Evolutionary conservation across 768 basidiomycete genomes (phyloP), one percentile per base, ranked within the genome.

Genomic region (Boletus rex-veris): DNA sequence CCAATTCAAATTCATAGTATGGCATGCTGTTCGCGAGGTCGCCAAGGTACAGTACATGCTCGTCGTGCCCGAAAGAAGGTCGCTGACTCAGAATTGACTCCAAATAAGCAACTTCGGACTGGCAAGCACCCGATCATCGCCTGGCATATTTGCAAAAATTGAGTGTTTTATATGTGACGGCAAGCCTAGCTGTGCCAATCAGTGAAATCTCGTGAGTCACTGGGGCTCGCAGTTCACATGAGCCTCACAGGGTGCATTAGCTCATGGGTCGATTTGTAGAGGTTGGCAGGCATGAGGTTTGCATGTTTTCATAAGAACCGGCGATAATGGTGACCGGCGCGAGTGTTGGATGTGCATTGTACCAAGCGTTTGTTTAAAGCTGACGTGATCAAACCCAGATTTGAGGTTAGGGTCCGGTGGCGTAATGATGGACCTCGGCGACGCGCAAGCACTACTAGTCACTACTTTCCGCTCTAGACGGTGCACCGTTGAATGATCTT

Each of bases 401-500:
- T 24, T 56, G 15, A 47, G 66, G 68, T 70, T 67, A 68, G 55
- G 68, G 58, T 58, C 21, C 10, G 5, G 12, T 35, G 16, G 39
- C 35, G 40, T 48, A 52, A 50, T n/a, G n/a, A n/a, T n/a, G n/a
- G n/a, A n/a, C n/a, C n/a, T n/a, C n/a, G n/a, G n/a, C n/a, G n/a
- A n/a, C n/a, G n/a, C n/a, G n/a, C n/a, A n/a, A n/a, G n/a, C n/a
- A n/a, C 4, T 12, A 33, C 24, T 24, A 36, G 21, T 16, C 7
- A 18, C 18, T 18, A 30, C 5, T 8, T 7, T 30, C 37, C 36
- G n/a, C 7, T 41, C 41, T 19, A 5, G 16, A 44, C 45, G n/a
- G 18, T 15, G 26, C 26, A n/a, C 8, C 24, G 24, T 24, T 24
- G 24, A 24, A 24, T 14, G n/a, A n/a, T 28, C 4, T 28, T 16